Base-by-base conservation (phyloP, 495 filamentous ascomycete species). In the Talaromyces borbonicus region DNA sequence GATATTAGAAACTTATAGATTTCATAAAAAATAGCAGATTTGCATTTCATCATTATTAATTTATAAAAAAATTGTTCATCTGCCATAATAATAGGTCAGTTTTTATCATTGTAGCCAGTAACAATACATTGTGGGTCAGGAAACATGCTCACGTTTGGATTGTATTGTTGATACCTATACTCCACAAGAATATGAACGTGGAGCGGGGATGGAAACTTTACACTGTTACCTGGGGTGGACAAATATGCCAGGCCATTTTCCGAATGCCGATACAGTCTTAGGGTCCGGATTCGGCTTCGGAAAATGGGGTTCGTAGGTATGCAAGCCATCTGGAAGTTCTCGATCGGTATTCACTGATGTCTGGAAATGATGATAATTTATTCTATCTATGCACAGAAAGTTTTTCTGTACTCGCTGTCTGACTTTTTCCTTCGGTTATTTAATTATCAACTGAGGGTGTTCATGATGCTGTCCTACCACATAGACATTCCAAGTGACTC, bases 21-120 rank as follows among this genome's bases (percentile, higher is more conserved):
- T 29, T 50, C 48, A 27, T 50, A 50, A 1, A 50, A 32, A 8
- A 50, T 42, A 26, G 48, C 39, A 30, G 46, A 50, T 12, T 50
- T 36, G 41, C 48, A 50, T 14, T 50, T 36, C 31, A 50, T 7
- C 12, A 27, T 11, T 14, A 32, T 46, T 38, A 42, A 42, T 11
- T 36, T 20, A 16, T 19, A 33, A n/a, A 9, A 27, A 38, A 50
- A 45, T 9, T 23, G 15, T 18, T 29, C 27, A 23, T 50, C 48
- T 8, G 44, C 48, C n/a, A 50, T 30, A 11, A 45, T 14, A 16
- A 50, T 46, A 12, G 48, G 30, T 20, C 27, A 16, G 27, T 42
- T 42, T 38, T 50, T 15, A 16, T 43, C 40, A 27, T 43, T 35
- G 33, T 50, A 42, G 31, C 41, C 48, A 14, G 48, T 50, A 33